phyloP scores from a whole-genome alignment of 768 basidiomycete species.

The Pisolithus tinctorius region DNA sequence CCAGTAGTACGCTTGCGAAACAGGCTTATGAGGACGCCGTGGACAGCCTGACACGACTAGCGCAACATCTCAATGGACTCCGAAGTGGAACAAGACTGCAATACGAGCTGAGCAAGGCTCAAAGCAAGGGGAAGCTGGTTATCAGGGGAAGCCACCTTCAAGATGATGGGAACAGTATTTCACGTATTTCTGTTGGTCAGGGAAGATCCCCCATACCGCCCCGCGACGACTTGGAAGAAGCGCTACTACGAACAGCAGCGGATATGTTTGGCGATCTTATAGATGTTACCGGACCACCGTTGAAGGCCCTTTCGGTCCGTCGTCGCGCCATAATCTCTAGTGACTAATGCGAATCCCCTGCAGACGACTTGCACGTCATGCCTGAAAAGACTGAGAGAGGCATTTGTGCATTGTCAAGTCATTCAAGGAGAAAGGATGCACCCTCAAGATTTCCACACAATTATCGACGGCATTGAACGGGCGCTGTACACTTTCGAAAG shows the following conservation, averaged over 20 bases:
- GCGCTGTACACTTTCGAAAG: slow-evolving; percentile 72
- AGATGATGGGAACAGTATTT: slow-evolving; percentile 10
- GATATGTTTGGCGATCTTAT: slow-evolving; percentile 73
- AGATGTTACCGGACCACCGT: slow-evolving; percentile 72
- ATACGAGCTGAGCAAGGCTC: slow-evolving; percentile 68
- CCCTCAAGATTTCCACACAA: slow-evolving; percentile 55
- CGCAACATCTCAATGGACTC: slow-evolving; percentile 89
- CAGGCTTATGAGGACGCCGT: slow-evolving; percentile 83
- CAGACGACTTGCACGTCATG: slow-evolving; percentile 58
- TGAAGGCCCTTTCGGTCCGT: slow-evolving; percentile 67
- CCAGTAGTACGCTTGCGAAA: slow-evolving; percentile 25
- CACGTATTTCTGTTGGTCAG: slow-evolving; percentile 9
- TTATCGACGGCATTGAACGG: slow-evolving; percentile 60
- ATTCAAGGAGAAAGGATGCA: slow-evolving; percentile 31
- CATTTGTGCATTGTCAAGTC: slow-evolving; percentile 45
- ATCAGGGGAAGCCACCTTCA: slow-evolving; percentile 11
- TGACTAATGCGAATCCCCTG: background rate
- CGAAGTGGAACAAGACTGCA: slow-evolving; percentile 80
- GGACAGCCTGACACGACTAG: slow-evolving; percentile 79
- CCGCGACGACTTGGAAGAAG: slow-evolving; percentile 36
- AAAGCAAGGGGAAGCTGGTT: slow-evolving; percentile 37
- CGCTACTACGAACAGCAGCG: slow-evolving; percentile 45
- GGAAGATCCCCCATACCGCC: slow-evolving; percentile 26
- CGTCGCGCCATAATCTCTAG: slow-evolving; percentile 1
- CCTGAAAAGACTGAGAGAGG: slow-evolving; percentile 57